Evolutionary conservation across 2,329 filamentous ascomycete species (phyloP).

Genomic region (Aureobasidium pullulans): DNA sequence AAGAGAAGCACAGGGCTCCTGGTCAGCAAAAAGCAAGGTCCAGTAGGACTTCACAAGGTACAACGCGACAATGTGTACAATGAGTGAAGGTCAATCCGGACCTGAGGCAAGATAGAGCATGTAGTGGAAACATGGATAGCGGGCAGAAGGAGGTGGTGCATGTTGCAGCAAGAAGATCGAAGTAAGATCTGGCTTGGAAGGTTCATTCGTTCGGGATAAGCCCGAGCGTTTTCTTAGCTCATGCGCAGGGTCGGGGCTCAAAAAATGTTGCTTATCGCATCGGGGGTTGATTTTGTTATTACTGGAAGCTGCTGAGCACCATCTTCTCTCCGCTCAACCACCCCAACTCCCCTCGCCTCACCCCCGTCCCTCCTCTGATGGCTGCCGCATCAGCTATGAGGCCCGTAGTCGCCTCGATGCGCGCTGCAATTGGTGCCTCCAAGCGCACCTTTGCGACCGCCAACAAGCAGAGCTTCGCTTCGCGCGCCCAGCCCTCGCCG

Average conservation of each 20-base stretch:
- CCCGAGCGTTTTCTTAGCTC: slow-evolving; percentile 1
- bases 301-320: not conserved
- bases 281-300: not conserved
- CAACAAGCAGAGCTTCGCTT: slow-evolving; percentile 17
- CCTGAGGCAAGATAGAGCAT: no score
- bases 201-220: not conserved
- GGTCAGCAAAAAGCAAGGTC: not conserved
- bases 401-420: slow-evolving; percentile 18
- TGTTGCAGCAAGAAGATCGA: not conserved
- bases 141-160: not conserved
- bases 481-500: slow-evolving; percentile 11
- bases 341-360: not conserved
- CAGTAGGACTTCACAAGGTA: not conserved
- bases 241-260: not conserved
- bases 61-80: no score
- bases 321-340: slow-evolving; percentile 2
- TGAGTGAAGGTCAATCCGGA: no score
- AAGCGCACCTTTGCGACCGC: slow-evolving; percentile 21
- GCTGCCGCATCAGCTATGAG: slow-evolving; percentile 14
- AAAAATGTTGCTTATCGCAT: slow-evolving; percentile 7
- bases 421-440: slow-evolving; percentile 19
- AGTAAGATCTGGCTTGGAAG: not conserved
- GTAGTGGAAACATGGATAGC: not conserved
- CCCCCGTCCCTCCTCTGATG: slow-evolving; percentile 3
- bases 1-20: not conserved